These are phyloP conservation scores for Alternaria atra DNA, from an alignment of 2,329 filamentous ascomycete genomes.

Conservation along the genomic window DNA sequence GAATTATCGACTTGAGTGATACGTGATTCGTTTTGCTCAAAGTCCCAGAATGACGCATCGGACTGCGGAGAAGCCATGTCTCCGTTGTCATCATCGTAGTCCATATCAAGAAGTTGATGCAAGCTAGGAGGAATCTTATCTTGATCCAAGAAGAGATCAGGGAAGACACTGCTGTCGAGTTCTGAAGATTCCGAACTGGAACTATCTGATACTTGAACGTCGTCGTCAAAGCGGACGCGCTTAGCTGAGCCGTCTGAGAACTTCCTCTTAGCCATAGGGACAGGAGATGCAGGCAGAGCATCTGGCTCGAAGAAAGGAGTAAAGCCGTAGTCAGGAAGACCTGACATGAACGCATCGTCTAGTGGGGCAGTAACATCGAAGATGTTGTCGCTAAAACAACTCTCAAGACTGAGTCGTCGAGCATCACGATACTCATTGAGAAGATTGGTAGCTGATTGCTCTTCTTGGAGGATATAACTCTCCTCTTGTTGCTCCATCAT, in stretches of 20 bases:
- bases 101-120: constrained; percentile 75
- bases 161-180: constrained; percentile 73
- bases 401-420: constrained; percentile 47
- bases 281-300: constrained; percentile 53
- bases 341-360: constrained; percentile 35
- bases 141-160: constrained; percentile 81
- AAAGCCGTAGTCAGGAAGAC: constrained; percentile 45
- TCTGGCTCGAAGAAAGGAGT: constrained; percentile 52
- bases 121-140: constrained; percentile 76
- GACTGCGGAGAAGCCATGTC: constrained; percentile 56
- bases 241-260: constrained; percentile 58
- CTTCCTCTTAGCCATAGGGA: constrained; percentile 45
- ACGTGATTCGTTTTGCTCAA: constrained; percentile 59
- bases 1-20: constrained; percentile 43
- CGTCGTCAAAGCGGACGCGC: constrained; percentile 77
- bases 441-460: constrained; percentile 40
- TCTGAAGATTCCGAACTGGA: constrained; percentile 57
- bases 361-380: constrained; percentile 44
- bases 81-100: constrained; percentile 53
- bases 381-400: constrained; percentile 45
- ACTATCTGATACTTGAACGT: constrained; percentile 71
- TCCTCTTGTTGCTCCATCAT: constrained; percentile 82
- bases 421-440: constrained; percentile 46
- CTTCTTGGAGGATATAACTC: constrained; percentile 68
- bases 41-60: constrained; percentile 69